Conservation (phyloP, 129 eudicot species). For the Flaveria sonorensis region DNA sequence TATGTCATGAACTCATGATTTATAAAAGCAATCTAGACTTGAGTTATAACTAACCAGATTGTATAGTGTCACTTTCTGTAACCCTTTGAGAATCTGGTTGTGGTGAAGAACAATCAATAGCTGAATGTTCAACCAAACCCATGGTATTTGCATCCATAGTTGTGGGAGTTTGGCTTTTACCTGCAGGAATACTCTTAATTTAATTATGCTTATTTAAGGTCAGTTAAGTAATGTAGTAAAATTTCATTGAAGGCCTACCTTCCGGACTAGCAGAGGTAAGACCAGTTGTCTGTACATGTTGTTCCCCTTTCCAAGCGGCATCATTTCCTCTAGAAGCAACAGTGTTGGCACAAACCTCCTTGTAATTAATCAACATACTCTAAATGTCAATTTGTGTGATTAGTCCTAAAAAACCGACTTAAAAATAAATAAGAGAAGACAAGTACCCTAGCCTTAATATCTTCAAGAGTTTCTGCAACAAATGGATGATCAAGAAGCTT, state of each 20-base stretch:
- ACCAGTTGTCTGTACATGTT: constrained; percentile 45
- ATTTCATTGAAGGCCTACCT: constrained; percentile 44
- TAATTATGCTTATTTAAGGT: constrained; percentile 31
- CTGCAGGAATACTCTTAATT: constrained; percentile 37
- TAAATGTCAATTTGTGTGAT: constrained; percentile 25
- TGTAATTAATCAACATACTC: constrained; percentile 23
- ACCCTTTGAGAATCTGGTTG: constrained; percentile 59
- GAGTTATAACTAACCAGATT: constrained; percentile 50
- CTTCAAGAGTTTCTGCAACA: constrained; percentile 64
- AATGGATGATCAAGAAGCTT: constrained; percentile 95
- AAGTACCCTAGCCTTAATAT: constrained; percentile 62
- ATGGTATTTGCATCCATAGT: constrained; percentile 40
- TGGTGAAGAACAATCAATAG: constrained; percentile 43
- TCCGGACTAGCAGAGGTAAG: constrained; percentile 55
- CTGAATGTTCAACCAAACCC: constrained; percentile 37
- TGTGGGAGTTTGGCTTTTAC: constrained; percentile 45
- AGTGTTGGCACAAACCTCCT: constrained; percentile 62
- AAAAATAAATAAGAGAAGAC: background rate
- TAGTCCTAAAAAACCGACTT: background rate
- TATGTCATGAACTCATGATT: background rate
- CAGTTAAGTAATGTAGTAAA: constrained; percentile 8
- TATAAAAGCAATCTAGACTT: constrained; percentile 2
- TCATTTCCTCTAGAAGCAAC: constrained; percentile 63
- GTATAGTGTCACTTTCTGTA: constrained; percentile 51
- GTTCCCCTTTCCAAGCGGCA: constrained; percentile 59